Conservation (phyloP, 1,284 basidiomycete genomes). For the Naganishia sp. region DNA sequence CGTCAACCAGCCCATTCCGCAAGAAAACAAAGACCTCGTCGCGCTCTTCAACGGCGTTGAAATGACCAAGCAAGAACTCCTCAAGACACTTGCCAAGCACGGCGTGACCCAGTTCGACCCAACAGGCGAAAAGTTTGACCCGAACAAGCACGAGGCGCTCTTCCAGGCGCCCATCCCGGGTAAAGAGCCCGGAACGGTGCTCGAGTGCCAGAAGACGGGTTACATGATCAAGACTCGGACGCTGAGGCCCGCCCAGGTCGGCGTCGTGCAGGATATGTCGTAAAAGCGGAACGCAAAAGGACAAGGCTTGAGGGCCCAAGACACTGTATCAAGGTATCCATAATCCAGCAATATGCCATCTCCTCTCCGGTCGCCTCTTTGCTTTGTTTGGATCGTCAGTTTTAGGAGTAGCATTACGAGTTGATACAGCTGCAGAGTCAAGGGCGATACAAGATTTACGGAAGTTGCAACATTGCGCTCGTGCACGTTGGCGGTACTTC, state of each 20-base stretch:
- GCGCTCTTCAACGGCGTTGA: slow-evolving; percentile 84
- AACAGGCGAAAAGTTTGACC: slow-evolving; percentile 91
- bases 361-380: neutral
- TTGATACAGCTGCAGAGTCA: no score
- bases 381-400: no score
- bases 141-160: slow-evolving; percentile 90
- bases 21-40: slow-evolving; percentile 62
- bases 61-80: slow-evolving; percentile 84
- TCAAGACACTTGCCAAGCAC: slow-evolving; percentile 87
- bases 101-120: slow-evolving; percentile 90
- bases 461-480: no score
- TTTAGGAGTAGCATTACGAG: no score
- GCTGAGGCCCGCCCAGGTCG: slow-evolving; percentile 92
- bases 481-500: no score
- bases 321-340: no score
- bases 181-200: slow-evolving; percentile 83
- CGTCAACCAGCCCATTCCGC: slow-evolving; percentile 62
- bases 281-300: slow-evolving; percentile 2
- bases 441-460: no score
- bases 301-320: neutral
- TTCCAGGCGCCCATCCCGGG: slow-evolving; percentile 87
- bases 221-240: slow-evolving; percentile 91
- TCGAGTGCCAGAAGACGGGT: slow-evolving; percentile 88
- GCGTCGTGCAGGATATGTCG: slow-evolving; percentile 65
- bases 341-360: slow-evolving; percentile 2